A percentile compares a stretch with the other conserved stretches of the same genome.
Conservation (phyloP, 345 rosid species). For the Combretum micranthum region DNA sequence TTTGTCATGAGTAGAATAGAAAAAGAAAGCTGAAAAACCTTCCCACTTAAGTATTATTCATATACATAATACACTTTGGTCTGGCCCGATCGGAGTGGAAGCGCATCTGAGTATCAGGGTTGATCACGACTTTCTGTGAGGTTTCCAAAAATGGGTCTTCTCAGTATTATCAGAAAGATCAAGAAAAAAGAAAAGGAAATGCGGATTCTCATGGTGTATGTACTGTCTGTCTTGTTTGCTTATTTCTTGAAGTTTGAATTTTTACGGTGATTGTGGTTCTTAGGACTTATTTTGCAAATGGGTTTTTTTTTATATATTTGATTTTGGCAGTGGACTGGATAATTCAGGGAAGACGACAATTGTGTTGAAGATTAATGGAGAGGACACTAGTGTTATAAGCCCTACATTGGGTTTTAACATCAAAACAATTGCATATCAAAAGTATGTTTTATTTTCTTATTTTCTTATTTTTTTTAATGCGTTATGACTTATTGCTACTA, state of each 20-base stretch:
- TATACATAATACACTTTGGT: too few relatives aligned
- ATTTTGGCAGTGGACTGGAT: slow-evolving; percentile 65
- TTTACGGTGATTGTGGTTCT: background rate
- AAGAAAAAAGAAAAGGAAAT: slow-evolving; percentile 93
- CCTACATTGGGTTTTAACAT: slow-evolving; percentile 96
- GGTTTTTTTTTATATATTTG: background rate
- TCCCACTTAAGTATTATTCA: too few relatives aligned
- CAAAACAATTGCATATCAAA: slow-evolving; percentile 69
- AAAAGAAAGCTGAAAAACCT: too few relatives aligned
- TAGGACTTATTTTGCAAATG: too few relatives aligned
- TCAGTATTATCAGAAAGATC: slow-evolving; percentile 75
- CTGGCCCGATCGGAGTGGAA: too few relatives aligned
- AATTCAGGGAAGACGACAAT: slow-evolving; percentile 94
- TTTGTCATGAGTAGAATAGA: too few relatives aligned
- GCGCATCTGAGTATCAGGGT: too few relatives aligned
- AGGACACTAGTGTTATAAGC: slow-evolving; percentile 81
- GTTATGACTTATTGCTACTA: background rate
- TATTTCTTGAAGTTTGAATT: background rate
- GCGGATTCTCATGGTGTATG: slow-evolving; percentile 97
- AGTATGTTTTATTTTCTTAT: slow-evolving; percentile 23
- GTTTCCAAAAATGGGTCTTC: slow-evolving; percentile 31
- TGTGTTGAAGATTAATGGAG: slow-evolving; percentile 88
- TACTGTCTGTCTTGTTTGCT: background rate
- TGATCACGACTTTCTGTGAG: too few relatives aligned
- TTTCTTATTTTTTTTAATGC: background rate